Evolutionary conservation across 768 basidiomycete species (phyloP).

Genomic region (Tulasnella sp.): DNA sequence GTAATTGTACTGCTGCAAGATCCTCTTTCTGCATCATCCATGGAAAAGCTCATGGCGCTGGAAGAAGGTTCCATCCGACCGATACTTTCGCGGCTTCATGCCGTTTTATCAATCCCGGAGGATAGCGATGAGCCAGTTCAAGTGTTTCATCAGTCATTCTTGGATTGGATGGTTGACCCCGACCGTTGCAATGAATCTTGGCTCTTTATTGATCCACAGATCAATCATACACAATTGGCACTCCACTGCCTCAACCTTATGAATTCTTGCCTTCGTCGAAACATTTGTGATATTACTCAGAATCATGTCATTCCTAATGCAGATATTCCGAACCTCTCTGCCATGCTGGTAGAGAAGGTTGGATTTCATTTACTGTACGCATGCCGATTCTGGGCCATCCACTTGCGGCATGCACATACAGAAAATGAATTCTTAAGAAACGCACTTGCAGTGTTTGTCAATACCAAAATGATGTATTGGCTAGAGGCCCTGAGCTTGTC

Average conservation of each 20-base stretch:
- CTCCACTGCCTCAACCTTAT: neutral
- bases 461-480: neutral
- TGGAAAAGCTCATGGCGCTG: neutral
- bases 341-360: neutral
- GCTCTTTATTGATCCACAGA: neutral
- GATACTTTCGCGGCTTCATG: neutral
- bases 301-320: neutral
- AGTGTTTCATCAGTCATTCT: conserved; percentile 14
- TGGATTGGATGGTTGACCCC: conserved; percentile 9
- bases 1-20: conserved; percentile 2
- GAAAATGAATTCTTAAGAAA: neutral
- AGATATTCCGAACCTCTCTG: neutral
- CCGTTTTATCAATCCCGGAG: neutral
- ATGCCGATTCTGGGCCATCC: neutral
- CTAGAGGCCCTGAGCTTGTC: conserved; percentile 2
- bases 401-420: neutral
- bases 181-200: neutral
- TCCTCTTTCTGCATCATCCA: neutral
- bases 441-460: neutral
- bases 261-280: neutral
- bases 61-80: neutral
- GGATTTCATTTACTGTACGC: neutral
- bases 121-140: neutral
- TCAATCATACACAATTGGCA: neutral
- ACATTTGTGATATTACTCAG: neutral